Evolutionary conservation across 116 monocot genomes (phyloP), one percentile per base, ranked within the genome.

Genomic region (Dioscorea cayenensis): DNA sequence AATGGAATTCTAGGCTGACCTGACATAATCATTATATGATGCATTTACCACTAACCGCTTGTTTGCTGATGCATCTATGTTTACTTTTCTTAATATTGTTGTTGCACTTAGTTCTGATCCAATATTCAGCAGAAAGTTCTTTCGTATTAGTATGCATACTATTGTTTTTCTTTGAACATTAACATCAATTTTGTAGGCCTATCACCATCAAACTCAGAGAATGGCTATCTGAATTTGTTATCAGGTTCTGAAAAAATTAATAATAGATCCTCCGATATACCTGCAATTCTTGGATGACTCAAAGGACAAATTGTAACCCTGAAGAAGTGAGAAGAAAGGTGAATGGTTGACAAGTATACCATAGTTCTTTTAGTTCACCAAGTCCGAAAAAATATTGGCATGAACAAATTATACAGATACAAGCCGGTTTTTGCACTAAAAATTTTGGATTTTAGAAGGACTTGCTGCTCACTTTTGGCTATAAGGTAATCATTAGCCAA

Each of bases 291-390:
- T 60, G 78, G 83, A 22, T 86, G 93, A 48, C 97, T 97, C 35
- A 97, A 97, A 76, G 84, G 75, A 22, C 93, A 97, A 76, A 93
- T 97, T 85, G 97, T 93, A 28, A 81, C 84, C 58, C 85, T 93
- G 51, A 93, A 93, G 76, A 97, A 97, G 72, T 88, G 93, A 64
- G 97, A 97, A 85, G 93, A 93, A 80, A 88, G 97, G 97, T 93
- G 50, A 77, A 20, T 32, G 9, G 16, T 25, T 35, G 13, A 38
- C 6, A 7, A 17, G 14, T 22, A n/a, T 69, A 2, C 36, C 16
- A 22, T 14, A 16, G 29, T 36, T 59, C 36, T 29, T 28, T 12
- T 5, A 22, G 62, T 62, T 62, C 73, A 20, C 25, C 62, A 1
- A 11, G 12, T 62, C 6, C 7, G 1, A 21, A 55, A 18, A 55